phyloP scores from a whole-genome alignment of 1,284 basidiomycete species.

The Heterobasidion irregulare region DNA sequence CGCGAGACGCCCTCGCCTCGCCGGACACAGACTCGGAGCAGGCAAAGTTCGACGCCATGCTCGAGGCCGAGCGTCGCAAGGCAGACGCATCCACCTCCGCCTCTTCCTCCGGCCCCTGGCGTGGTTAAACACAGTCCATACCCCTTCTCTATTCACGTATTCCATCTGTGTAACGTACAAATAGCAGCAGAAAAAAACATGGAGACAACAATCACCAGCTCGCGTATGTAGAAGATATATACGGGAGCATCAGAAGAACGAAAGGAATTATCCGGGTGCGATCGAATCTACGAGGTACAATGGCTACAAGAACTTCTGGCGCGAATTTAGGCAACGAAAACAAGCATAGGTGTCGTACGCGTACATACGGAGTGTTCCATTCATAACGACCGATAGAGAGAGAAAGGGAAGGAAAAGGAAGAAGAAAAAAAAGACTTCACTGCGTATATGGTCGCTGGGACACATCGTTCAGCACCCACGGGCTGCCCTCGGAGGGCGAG shows the following conservation, averaged over 20 bases:
- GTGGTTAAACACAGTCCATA: no score
- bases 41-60: slow-evolving; percentile 46
- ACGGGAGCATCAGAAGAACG: no score
- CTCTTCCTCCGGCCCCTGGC: neutral
- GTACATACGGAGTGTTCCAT: neutral
- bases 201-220: no score
- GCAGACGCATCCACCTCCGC: slow-evolving; percentile 4
- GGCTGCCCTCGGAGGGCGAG: neutral
- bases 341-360: neutral
- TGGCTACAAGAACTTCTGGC: no score
- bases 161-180: neutral
- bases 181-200: no score
- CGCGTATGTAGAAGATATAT: no score
- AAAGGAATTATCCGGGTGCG: no score
- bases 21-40: slow-evolving; percentile 30
- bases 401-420: neutral
- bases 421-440: neutral
- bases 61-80: slow-evolving; percentile 46
- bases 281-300: no score
- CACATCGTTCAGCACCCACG: neutral
- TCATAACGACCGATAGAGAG: neutral
- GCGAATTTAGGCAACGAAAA: neutral
- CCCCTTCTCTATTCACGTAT: neutral
- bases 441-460: neutral
- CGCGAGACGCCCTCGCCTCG: slow-evolving; percentile 10